Evolutionary conservation across 2,329 filamentous ascomycete species (phyloP).

Genomic region (Diaporthe vexans): DNA sequence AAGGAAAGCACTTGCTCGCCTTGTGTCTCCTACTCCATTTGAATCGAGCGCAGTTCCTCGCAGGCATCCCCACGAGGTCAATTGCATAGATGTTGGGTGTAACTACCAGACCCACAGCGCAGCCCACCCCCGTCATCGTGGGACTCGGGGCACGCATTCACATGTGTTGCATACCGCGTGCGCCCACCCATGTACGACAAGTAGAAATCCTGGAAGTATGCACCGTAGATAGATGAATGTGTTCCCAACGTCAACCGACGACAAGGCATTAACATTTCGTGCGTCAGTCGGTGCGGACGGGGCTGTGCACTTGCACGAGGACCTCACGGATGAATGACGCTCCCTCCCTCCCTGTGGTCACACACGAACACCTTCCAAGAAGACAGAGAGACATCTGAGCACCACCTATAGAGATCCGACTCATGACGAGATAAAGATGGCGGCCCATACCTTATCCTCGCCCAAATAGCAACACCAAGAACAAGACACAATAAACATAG

Average conservation of each 20-base stretch:
- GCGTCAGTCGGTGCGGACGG: background rate
- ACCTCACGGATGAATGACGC: background rate
- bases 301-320: background rate
- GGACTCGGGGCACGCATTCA: background rate
- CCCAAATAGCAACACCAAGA: background rate
- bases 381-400: background rate
- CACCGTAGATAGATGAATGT: too few relatives aligned
- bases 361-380: background rate
- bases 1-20: slow-evolving; percentile 8
- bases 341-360: background rate
- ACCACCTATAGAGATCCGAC: background rate
- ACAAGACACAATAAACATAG: background rate
- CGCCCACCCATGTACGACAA: background rate
- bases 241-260: too few relatives aligned
- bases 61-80: background rate
- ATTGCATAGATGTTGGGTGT: background rate
- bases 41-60: too few relatives aligned
- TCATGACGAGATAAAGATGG: background rate
- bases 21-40: background rate
- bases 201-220: too few relatives aligned
- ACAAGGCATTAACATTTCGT: too few relatives aligned
- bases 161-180: background rate
- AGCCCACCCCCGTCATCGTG: background rate
- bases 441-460: background rate
- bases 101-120: background rate